Percentiles rank a stretch among this genome's conserved stretches.
These are phyloP conservation scores for Hypericum androsaemum DNA, from an alignment of 345 rosid genomes.

Conservation along the genomic window DNA sequence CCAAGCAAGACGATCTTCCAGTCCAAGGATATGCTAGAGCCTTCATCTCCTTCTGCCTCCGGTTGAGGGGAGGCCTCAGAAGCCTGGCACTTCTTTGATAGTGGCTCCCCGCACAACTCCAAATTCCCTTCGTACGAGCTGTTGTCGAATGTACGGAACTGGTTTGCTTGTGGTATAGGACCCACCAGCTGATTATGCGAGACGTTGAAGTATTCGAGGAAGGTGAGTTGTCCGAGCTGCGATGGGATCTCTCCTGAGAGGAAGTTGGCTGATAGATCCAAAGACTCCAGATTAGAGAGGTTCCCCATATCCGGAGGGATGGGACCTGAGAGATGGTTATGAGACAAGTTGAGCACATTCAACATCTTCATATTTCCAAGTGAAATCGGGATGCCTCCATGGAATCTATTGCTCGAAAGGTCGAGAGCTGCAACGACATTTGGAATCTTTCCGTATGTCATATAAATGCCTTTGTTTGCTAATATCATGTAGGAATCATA, in stretches of 20 bases:
- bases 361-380: conserved; percentile 30
- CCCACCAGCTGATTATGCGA: conserved; percentile 16
- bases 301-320: conserved; percentile 12
- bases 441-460: neutral
- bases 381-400: conserved; percentile 1
- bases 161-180: conserved; percentile 13
- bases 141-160: conserved; percentile 10
- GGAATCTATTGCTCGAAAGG: conserved; percentile 22
- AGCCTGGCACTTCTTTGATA: conserved; percentile 4
- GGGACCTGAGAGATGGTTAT: conserved; percentile 11
- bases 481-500: neutral
- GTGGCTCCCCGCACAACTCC: conserved; percentile 13
- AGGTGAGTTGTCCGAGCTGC: neutral
- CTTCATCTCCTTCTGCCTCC: too few relatives aligned
- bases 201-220: conserved; percentile 10
- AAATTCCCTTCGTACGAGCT: conserved; percentile 11
- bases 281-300: conserved; percentile 13
- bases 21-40: too few relatives aligned
- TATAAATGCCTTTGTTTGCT: conserved; percentile 6
- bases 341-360: neutral
- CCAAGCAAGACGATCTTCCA: too few relatives aligned
- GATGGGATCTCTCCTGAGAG: conserved; percentile 14
- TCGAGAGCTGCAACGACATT: conserved; percentile 6
- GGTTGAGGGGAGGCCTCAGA: too few relatives aligned
- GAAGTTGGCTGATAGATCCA: conserved; percentile 19